Conservation (phyloP, 2,329 filamentous ascomycete species). For the Neocucurbitaria cava region DNA sequence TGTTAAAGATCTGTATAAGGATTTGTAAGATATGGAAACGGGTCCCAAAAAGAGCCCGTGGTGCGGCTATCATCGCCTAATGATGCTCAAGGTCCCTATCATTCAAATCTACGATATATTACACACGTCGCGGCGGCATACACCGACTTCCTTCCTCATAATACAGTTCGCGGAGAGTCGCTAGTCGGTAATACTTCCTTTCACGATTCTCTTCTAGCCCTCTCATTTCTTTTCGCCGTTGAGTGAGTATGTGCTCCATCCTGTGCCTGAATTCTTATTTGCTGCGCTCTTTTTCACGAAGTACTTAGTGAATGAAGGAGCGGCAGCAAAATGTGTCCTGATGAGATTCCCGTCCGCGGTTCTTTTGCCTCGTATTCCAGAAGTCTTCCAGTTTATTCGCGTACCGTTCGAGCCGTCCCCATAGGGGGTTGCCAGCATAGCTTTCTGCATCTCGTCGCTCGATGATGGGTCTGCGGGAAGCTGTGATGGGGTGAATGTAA, state of each 20-base stretch:
- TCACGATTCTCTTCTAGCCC: neutral
- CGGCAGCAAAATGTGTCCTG: neutral
- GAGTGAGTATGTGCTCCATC: neutral
- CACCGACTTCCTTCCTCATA: neutral
- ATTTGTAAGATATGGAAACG: constrained; percentile 3
- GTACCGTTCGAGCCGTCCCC: neutral
- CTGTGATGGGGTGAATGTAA: constrained; percentile 1
- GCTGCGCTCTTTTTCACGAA: neutral
- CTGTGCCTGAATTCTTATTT: neutral
- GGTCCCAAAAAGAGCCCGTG: neutral
- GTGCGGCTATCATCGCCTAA: neutral
- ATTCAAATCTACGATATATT: too few species aligned
- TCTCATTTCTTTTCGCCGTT: neutral
- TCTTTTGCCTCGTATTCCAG: too few species aligned
- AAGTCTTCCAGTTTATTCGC: neutral
- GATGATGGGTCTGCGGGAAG: constrained; percentile 14
- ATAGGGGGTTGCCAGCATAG: constrained; percentile 7
- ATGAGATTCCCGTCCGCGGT: neutral
- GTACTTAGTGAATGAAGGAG: neutral
- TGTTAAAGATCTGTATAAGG: constrained; percentile 31
- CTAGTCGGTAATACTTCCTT: neutral
- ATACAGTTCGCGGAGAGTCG: neutral
- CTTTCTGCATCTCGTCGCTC: constrained; percentile 15
- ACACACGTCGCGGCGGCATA: neutral
- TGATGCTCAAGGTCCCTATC: neutral